A percentile compares a stretch with the other conserved stretches of the same genome.
These are phyloP conservation scores for Trichoderma afroharzianum DNA, from an alignment of 2,329 filamentous ascomycete species.

Conservation along the genomic window DNA sequence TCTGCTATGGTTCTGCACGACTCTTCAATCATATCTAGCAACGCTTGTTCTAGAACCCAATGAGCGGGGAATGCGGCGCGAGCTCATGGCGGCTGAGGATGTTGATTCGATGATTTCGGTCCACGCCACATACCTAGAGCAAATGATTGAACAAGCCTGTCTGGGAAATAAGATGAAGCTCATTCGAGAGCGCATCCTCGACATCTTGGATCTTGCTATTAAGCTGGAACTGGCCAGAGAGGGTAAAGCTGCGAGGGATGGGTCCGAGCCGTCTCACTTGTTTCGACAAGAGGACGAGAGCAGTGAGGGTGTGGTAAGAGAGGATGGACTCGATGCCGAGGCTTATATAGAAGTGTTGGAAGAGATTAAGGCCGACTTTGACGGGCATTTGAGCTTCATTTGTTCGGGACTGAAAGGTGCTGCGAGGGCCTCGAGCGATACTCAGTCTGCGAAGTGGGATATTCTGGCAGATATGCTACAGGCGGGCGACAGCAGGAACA, in stretches of 20 bases:
- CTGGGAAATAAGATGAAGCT: conserved; percentile 65
- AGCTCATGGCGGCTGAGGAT: conserved; percentile 61
- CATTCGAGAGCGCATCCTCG: conserved; percentile 69
- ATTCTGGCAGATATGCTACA: conserved; percentile 77
- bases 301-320: conserved; percentile 32
- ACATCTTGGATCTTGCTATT: conserved; percentile 71
- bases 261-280: conserved; percentile 1
- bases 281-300: conserved; percentile 33
- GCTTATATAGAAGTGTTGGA: conserved; percentile 51
- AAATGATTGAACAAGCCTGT: conserved; percentile 64
- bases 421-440: conserved; percentile 67
- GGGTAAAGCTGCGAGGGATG: conserved; percentile 24
- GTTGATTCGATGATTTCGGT: conserved; percentile 76
- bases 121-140: conserved; percentile 61
- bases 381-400: conserved; percentile 65
- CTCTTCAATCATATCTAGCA: conserved; percentile 71
- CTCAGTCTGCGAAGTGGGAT: conserved; percentile 64
- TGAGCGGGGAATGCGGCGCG: conserved; percentile 51
- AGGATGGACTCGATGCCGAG: conserved; percentile 31
- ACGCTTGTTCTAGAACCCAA: conserved; percentile 66
- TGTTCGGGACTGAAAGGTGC: conserved; percentile 69
- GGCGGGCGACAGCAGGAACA: conserved; percentile 33
- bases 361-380: conserved; percentile 60
- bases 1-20: conserved; percentile 74
- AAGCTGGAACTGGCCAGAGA: conserved; percentile 60